Conservation (phyloP, 2,329 filamentous ascomycete genomes). For the Aaosphaeria pasadenensis region DNA sequence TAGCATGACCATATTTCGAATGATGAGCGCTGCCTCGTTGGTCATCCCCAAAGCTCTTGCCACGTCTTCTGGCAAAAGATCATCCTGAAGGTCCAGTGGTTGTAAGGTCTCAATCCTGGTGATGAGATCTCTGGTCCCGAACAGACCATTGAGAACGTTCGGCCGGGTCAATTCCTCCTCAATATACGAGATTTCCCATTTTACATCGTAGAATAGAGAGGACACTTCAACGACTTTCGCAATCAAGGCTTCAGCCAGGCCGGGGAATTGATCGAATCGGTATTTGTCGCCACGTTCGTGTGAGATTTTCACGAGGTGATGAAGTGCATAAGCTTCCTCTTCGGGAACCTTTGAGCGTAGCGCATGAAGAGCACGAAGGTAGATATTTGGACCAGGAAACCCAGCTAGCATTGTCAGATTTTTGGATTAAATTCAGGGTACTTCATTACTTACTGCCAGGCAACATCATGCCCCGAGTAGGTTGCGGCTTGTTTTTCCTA, state of each 20-base stretch:
- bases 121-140: constrained; percentile 69
- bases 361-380: constrained; percentile 80
- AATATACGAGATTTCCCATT: constrained; percentile 74
- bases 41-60: constrained; percentile 70
- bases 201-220: constrained; percentile 74
- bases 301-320: constrained; percentile 93
- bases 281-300: constrained; percentile 94
- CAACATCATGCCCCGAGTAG: constrained; percentile 54
- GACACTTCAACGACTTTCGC: constrained; percentile 80
- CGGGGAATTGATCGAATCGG: constrained; percentile 86
- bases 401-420: constrained; percentile 36
- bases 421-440: neutral
- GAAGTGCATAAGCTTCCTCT: constrained; percentile 89
- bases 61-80: constrained; percentile 68
- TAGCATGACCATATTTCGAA: constrained; percentile 95
- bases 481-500: constrained; percentile 36
- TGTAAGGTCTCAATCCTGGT: constrained; percentile 66
- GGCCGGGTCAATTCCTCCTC: constrained; percentile 44
- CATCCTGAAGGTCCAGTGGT: constrained; percentile 59
- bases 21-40: constrained; percentile 80
- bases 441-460: constrained; percentile 57
- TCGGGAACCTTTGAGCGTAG: constrained; percentile 74
- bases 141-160: constrained; percentile 62
- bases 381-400: constrained; percentile 82
- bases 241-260: constrained; percentile 82